These are phyloP conservation scores for Polygonum maritimum DNA, from an alignment of 148 eudicot genomes.

Conservation along the genomic window DNA sequence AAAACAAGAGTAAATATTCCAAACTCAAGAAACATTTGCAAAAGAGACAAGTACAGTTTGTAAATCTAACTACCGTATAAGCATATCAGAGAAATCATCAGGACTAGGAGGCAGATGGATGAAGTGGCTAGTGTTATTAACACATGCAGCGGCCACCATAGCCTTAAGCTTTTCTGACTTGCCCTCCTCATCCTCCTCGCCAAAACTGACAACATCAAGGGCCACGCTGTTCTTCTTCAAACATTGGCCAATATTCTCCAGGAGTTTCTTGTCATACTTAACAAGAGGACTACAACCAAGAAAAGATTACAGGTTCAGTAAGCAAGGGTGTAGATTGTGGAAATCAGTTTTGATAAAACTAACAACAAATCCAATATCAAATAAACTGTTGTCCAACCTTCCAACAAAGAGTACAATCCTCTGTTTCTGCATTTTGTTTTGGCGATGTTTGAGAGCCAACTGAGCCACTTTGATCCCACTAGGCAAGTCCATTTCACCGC, in stretches of 20 bases:
- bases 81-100: slow-evolving; percentile 72
- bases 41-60: not conserved
- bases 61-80: slow-evolving; percentile 45
- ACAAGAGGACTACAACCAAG: slow-evolving; percentile 66
- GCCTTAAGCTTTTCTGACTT: slow-evolving; percentile 92
- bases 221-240: slow-evolving; percentile 93
- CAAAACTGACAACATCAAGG: slow-evolving; percentile 92
- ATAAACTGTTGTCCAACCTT: slow-evolving; percentile 27
- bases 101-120: slow-evolving; percentile 88
- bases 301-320: not conserved
- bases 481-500: slow-evolving; percentile 93
- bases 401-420: slow-evolving; percentile 92
- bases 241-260: slow-evolving; percentile 89
- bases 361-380: not conserved
- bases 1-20: not conserved
- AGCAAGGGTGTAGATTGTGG: not conserved
- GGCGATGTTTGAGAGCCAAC: slow-evolving; percentile 96
- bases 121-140: slow-evolving; percentile 85
- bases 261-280: slow-evolving; percentile 68
- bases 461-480: slow-evolving; percentile 96
- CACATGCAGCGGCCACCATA: slow-evolving; percentile 49
- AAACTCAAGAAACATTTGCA: not conserved
- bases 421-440: slow-evolving; percentile 93
- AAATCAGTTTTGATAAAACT: not conserved
- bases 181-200: slow-evolving; percentile 78